These are phyloP conservation scores for Rhizomucor miehei DNA, from an alignment of 371 early-diverging fungal species.

Conservation along the genomic window DNA sequence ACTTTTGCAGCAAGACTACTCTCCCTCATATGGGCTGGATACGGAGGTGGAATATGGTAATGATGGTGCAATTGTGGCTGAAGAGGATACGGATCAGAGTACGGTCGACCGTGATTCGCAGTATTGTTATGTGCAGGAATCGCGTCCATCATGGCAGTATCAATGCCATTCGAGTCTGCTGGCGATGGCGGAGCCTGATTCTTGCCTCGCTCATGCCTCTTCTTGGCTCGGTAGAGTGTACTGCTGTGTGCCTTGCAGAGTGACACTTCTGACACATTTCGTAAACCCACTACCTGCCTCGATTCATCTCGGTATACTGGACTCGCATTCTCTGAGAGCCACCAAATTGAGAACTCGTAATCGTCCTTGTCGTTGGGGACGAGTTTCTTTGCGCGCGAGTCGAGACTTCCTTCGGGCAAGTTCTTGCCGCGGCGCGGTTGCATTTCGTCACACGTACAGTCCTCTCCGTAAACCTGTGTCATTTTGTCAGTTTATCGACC, in stretches of 20 bases:
- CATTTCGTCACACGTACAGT: slow-evolving; percentile 42
- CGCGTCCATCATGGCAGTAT: not conserved
- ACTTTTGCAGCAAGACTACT: slow-evolving; percentile 40
- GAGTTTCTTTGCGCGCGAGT: slow-evolving; percentile 49
- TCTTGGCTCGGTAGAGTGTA: slow-evolving; percentile 50
- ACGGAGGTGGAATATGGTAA: slow-evolving; percentile 6
- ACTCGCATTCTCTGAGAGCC: slow-evolving; percentile 45
- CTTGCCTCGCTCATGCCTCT: slow-evolving; percentile 34
- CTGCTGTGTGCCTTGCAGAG: slow-evolving; percentile 54
- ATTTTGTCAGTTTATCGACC: not conserved
- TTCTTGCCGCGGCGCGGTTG: slow-evolving; percentile 53
- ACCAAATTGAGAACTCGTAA: slow-evolving; percentile 43
- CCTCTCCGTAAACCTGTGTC: slow-evolving; percentile 38
- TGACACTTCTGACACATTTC: slow-evolving; percentile 38
- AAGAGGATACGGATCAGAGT: slow-evolving; percentile 15
- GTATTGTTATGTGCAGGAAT: too few relatives aligned
- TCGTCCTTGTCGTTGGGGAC: slow-evolving; percentile 38
- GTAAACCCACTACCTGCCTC: slow-evolving; percentile 26
- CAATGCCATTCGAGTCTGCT: slow-evolving; percentile 34
- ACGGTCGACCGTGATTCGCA: slow-evolving; percentile 4
- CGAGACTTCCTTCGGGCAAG: slow-evolving; percentile 41
- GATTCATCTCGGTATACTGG: slow-evolving; percentile 35
- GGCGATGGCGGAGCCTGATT: slow-evolving; percentile 44
- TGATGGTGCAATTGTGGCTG: slow-evolving; percentile 6
- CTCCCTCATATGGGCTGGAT: slow-evolving; percentile 8